Percentiles rank a stretch among this genome's conserved stretches.
These are phyloP conservation scores for Adenanthera pavonina DNA, from an alignment of 306 rosid genomes.

Conservation along the genomic window DNA sequence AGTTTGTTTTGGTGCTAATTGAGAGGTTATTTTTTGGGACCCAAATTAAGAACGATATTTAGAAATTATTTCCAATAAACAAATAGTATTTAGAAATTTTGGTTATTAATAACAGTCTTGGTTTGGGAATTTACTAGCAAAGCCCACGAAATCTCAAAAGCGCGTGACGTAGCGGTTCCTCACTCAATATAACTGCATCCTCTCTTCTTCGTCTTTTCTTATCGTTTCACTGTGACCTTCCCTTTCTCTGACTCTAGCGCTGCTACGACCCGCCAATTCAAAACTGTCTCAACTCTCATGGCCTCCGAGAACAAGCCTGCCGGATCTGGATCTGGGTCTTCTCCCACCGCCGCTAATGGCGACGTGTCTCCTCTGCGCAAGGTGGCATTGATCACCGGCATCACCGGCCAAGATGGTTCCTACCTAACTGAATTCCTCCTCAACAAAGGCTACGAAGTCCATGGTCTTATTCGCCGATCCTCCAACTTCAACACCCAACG, in stretches of 20 bases:
- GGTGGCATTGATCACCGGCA: conserved; percentile 90
- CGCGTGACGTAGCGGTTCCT: conserved; percentile 27
- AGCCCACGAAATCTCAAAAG: neutral
- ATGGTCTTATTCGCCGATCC: conserved; percentile 94
- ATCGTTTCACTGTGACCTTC: neutral
- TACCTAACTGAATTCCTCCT: conserved; percentile 94
- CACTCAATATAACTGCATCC: neutral
- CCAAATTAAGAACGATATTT: no score
- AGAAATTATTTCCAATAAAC: no score
- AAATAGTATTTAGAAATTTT: neutral
- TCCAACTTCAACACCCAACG: conserved; percentile 97
- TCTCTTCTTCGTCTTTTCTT: neutral
- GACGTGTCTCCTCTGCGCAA: conserved; percentile 43
- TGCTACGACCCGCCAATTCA: conserved; percentile 4
- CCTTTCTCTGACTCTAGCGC: neutral
- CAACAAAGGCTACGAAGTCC: conserved; percentile 83
- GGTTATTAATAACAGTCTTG: neutral
- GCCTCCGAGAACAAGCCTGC: conserved; percentile 50
- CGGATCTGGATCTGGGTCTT: conserved; percentile 63
- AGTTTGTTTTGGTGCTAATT: no score
- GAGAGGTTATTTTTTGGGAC: no score
- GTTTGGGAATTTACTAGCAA: neutral
- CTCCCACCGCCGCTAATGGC: conserved; percentile 48
- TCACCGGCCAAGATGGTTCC: conserved; percentile 97
- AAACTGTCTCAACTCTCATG: conserved; percentile 48